Percentiles rank a stretch among this genome's conserved stretches.
Evolutionary conservation across 1,139 yeast genomes (phyloP).

Genomic region (Candida buenavistaensis): DNA sequence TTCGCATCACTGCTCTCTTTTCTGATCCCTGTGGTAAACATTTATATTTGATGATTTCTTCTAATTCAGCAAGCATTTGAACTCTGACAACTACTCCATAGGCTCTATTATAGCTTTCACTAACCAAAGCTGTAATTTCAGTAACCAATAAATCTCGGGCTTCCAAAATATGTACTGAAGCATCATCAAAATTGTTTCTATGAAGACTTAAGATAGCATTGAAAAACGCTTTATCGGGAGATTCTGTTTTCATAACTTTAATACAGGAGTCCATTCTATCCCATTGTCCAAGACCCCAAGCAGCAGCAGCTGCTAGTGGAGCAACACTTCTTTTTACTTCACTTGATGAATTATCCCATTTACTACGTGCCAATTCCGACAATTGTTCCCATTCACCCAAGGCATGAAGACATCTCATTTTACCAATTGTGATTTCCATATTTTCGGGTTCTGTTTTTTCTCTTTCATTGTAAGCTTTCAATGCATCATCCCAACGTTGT

Average conservation of each 20-base stretch:
- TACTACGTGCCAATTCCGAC: conserved; percentile 79
- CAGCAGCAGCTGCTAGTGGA: conserved; percentile 97
- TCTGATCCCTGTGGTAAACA: conserved; percentile 80
- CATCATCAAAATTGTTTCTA: conserved; percentile 81
- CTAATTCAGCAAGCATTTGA: conserved; percentile 95
- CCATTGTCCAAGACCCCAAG: conserved; percentile 99
- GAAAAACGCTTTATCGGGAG: conserved; percentile 94
- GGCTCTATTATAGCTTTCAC: conserved; percentile 96
- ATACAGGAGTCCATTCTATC: conserved; percentile 92
- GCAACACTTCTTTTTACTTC: conserved; percentile 87
- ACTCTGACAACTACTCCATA: conserved; percentile 95
- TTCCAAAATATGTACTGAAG: conserved; percentile 70
- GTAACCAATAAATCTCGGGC: conserved; percentile 91
- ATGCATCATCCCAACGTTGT: conserved; percentile 98
- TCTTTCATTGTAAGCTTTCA: conserved; percentile 81
- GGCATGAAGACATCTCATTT: conserved; percentile 96
- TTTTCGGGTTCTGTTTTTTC: conserved; percentile 57
- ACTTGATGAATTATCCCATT: conserved; percentile 74
- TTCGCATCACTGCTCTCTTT: conserved; percentile 73
- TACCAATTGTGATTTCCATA: conserved; percentile 90
- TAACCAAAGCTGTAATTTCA: conserved; percentile 90
- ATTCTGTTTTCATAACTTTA: conserved; percentile 83
- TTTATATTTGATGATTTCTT: conserved; percentile 90
- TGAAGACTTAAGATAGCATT: conserved; percentile 87
- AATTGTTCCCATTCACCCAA: conserved; percentile 97